Conservation (phyloP, 805 yeast species). For the Candida multigemmis region DNA sequence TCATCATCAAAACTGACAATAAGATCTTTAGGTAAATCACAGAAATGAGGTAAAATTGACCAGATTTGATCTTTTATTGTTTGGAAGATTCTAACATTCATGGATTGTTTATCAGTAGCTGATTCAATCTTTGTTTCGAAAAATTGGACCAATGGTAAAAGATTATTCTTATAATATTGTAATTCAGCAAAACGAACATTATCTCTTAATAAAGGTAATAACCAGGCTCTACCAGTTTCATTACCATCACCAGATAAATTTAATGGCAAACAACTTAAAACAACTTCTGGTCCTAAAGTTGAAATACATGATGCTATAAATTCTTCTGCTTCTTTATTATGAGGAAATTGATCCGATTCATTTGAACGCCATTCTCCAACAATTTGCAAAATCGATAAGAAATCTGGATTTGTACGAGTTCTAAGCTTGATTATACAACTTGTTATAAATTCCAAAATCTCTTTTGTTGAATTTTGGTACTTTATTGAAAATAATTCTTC, state of each 20-base stretch:
- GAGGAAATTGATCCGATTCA: slow-evolving; percentile 59
- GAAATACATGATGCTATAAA: slow-evolving; percentile 74
- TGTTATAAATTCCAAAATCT: slow-evolving; percentile 59
- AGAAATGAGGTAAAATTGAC: slow-evolving; percentile 84
- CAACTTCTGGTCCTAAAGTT: slow-evolving; percentile 80
- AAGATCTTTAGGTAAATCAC: slow-evolving; percentile 79
- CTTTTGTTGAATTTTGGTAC: slow-evolving; percentile 69
- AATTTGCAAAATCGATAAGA: slow-evolving; percentile 53
- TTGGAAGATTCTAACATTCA: slow-evolving; percentile 68
- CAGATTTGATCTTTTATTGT: slow-evolving; percentile 89
- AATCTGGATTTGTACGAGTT: slow-evolving; percentile 60
- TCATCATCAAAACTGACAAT: slow-evolving; percentile 53
- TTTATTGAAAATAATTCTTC: slow-evolving; percentile 60
- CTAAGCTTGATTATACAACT: slow-evolving; percentile 57
- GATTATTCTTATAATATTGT: slow-evolving; percentile 48
- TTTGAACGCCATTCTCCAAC: slow-evolving; percentile 84
- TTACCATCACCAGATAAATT: slow-evolving; percentile 51
- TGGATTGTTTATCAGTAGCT: slow-evolving; percentile 42
- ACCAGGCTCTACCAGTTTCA: slow-evolving; percentile 89
- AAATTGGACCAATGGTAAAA: slow-evolving; percentile 56
- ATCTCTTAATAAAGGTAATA: slow-evolving; percentile 85
- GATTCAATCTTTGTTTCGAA: slow-evolving; percentile 41
- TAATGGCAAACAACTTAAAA: slow-evolving; percentile 67
- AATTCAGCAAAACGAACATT: slow-evolving; percentile 67
- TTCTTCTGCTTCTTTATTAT: slow-evolving; percentile 67